A percentile compares a stretch with the other conserved stretches of the same genome.
Conservation (phyloP, 2,329 filamentous ascomycete genomes). For the Exserohilum rostratum region DNA sequence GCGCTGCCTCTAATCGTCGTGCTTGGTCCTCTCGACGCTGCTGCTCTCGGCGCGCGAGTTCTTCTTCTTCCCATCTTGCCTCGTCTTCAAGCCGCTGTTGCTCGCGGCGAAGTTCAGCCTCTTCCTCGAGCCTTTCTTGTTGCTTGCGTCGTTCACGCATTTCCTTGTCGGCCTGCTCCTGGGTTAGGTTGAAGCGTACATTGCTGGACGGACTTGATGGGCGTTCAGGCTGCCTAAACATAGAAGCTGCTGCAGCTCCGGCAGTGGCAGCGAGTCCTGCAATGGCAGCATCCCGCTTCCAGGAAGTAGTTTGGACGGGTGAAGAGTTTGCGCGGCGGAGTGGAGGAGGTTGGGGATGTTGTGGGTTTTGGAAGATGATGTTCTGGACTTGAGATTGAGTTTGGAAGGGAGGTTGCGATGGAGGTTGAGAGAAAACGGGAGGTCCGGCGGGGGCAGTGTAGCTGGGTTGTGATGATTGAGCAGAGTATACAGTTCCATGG, state of each 20-base stretch:
- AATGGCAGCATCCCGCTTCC: slow-evolving; percentile 52
- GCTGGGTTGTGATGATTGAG: slow-evolving; percentile 48
- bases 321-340: slow-evolving; percentile 55
- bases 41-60: slow-evolving; percentile 25
- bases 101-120: slow-evolving; percentile 28
- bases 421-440: slow-evolving; percentile 47
- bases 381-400: slow-evolving; percentile 28
- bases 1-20: slow-evolving; percentile 22
- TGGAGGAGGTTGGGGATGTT: slow-evolving; percentile 24
- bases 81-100: slow-evolving; percentile 28
- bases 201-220: slow-evolving; percentile 47
- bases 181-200: slow-evolving; percentile 64
- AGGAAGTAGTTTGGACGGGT: slow-evolving; percentile 50
- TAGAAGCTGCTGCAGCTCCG: slow-evolving; percentile 50
- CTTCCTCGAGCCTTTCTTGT: slow-evolving; percentile 36
- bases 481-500: slow-evolving; percentile 68
- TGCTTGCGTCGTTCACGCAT: slow-evolving; percentile 45
- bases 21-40: slow-evolving; percentile 28
- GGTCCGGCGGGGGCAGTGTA: slow-evolving; percentile 52
- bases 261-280: slow-evolving; percentile 52
- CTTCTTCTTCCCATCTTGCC: slow-evolving; percentile 24
- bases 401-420: slow-evolving; percentile 28
- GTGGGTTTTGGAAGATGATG: slow-evolving; percentile 25
- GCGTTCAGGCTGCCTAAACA: slow-evolving; percentile 24
- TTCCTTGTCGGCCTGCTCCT: slow-evolving; percentile 61